Evolutionary conservation across 2,329 filamentous ascomycete species (phyloP), one percentile per base, ranked within the genome.

Genomic region (Trichophyton schoenleinii): DNA sequence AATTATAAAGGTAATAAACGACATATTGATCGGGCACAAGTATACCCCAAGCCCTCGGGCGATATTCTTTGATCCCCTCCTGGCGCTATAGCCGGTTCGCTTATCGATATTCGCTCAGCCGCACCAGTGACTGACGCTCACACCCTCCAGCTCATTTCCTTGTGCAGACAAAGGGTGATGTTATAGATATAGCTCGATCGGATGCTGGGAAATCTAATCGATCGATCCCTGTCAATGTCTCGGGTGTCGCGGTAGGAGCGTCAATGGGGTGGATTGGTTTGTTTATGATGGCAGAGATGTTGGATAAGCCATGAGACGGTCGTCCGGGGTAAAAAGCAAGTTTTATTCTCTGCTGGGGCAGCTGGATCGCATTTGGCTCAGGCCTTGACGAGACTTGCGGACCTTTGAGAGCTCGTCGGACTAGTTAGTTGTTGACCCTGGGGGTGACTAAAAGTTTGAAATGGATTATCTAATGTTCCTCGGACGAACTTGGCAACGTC

Each of bases 1-100:
- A 61, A 79, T 68, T 60, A 72, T 69, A 22, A 72, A 62, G 42
- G 72, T 70, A 38, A 76, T 60, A 57, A 77, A 67, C 68, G 71
- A 72, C 74, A 55, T 55, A 5, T 34, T 20, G 13, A 36, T 9
- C 28, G 3, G 28, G n/a, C n/a, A 18, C 28, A 25, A 7, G 8
- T 15, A 18, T n/a, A 15, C 15, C 28, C 28, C 28, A n/a, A 36
- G 15, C 15, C 31, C 34, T 28, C 8, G 18, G 34, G 52, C 28
- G 3, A 15, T 36, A 55, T 34, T n/a, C 36, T 34, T 55, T 31
- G 28, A 11, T 4, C 6, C 52, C 28, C 31, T 36, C 31, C 52
- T 11, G 3, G 13, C 13, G 28, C 9, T 55, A 15, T 13, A 18
- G 52, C 52, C 13, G 3, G 15, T n/a, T n/a, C 28, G 31, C 52